phyloP scores from a whole-genome alignment of 2,329 filamentous ascomycete species.

The Fusarium lyarnte region DNA sequence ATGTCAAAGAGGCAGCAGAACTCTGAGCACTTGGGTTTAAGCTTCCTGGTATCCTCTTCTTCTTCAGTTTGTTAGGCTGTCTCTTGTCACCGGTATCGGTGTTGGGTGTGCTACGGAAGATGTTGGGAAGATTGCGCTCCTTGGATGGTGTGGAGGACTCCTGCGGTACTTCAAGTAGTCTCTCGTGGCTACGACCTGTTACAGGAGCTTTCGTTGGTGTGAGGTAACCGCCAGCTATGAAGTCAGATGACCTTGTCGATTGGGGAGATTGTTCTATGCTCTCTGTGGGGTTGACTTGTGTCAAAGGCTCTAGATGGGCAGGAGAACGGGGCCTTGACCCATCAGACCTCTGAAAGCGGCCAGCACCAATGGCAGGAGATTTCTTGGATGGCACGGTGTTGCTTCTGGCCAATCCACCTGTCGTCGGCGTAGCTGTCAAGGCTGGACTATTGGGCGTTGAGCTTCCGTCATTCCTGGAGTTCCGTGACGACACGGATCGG shows the following conservation, averaged over 20 bases:
- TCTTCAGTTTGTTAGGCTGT: slow-evolving; percentile 89
- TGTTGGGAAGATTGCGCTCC: slow-evolving; percentile 73
- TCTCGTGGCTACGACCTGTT: slow-evolving; percentile 60
- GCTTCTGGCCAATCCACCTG: slow-evolving; percentile 70
- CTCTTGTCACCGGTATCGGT: slow-evolving; percentile 69
- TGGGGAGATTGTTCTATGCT: slow-evolving; percentile 36
- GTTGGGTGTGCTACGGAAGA: slow-evolving; percentile 78
- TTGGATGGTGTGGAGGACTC: slow-evolving; percentile 65
- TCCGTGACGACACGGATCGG: slow-evolving; percentile 89
- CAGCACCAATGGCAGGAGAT: slow-evolving; percentile 75
- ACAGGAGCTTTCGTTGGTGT: slow-evolving; percentile 44
- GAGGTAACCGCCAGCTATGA: slow-evolving; percentile 37
- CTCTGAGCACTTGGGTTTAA: slow-evolving; percentile 89
- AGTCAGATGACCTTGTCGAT: slow-evolving; percentile 45
- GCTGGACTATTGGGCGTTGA: slow-evolving; percentile 75
- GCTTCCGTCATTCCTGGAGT: slow-evolving; percentile 78
- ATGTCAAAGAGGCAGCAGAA: slow-evolving; percentile 78
- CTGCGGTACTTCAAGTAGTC: slow-evolving; percentile 55
- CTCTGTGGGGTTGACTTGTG: slow-evolving; percentile 45
- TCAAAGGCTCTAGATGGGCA: slow-evolving; percentile 52
- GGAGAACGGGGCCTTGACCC: slow-evolving; percentile 45
- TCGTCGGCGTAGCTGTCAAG: slow-evolving; percentile 63
- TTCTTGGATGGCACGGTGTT: slow-evolving; percentile 95
- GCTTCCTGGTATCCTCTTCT: slow-evolving; percentile 81
- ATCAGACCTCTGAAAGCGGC: slow-evolving; percentile 66